Percentiles rank a stretch among this genome's conserved stretches.
Evolutionary conservation across 2,329 filamentous ascomycete species (phyloP).

Genomic region (Sarocladium brachiariae): DNA sequence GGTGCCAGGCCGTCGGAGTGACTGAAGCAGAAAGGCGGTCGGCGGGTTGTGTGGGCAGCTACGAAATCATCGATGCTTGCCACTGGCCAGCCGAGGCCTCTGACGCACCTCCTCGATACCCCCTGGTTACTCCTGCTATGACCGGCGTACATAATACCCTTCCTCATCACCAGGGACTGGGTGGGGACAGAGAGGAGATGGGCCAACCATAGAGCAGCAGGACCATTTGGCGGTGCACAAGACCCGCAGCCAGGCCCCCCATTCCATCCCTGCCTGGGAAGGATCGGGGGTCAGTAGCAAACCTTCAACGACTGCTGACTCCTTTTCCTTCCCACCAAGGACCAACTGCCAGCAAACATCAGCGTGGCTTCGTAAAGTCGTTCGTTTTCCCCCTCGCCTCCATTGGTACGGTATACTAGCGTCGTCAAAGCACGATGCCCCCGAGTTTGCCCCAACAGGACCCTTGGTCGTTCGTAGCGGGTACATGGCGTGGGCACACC

Average conservation of each 20-base stretch:
- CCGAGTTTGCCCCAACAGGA: conserved; percentile 3
- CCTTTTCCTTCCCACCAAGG: too few relatives aligned
- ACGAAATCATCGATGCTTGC: neutral
- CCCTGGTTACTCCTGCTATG: neutral
- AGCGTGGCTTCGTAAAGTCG: too few relatives aligned
- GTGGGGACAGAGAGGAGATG: neutral
- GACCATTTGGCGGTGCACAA: neutral
- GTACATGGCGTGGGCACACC: too few relatives aligned
- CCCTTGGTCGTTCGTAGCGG: conserved; percentile 4
- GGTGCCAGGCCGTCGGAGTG: neutral
- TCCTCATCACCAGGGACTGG: conserved; percentile 6
- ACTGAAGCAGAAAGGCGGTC: neutral
- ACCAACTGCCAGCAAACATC: too few relatives aligned
- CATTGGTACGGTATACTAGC: neutral
- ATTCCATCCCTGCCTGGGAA: neutral
- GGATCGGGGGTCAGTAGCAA: neutral
- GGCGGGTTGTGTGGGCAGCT: neutral
- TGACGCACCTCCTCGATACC: conserved; percentile 5
- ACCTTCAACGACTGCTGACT: neutral
- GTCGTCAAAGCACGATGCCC: neutral
- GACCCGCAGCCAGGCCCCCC: neutral
- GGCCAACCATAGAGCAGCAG: neutral
- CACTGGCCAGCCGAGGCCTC: neutral
- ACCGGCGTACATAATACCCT: neutral
- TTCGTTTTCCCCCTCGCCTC: neutral